A percentile compares a stretch with the other conserved stretches of the same genome.
phyloP scores from a whole-genome alignment of 1,284 basidiomycete genomes.

The Filobasidium uniguttulatum region DNA sequence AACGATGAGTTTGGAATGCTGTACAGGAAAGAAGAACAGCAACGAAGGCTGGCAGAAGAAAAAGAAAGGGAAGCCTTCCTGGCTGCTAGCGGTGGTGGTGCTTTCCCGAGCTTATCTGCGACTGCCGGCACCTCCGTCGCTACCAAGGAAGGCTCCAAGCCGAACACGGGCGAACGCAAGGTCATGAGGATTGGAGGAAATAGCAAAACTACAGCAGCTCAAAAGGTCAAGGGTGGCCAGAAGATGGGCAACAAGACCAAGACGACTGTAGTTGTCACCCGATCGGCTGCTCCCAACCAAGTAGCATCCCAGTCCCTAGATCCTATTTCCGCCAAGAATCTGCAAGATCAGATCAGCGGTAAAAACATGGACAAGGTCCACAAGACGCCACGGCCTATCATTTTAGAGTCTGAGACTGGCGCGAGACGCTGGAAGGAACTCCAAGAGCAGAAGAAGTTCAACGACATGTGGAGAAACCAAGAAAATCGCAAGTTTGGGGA shows the following conservation, averaged over 20 bases:
- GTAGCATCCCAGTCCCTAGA: not conserved
- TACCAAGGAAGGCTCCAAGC: not conserved
- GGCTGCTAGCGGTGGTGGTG: not conserved
- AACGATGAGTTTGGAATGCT: not conserved
- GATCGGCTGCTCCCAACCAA: not conserved
- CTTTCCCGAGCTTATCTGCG: not conserved
- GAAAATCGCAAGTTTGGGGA: not conserved
- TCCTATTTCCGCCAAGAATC: not conserved
- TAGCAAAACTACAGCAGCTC: not conserved
- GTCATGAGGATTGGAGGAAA: not conserved
- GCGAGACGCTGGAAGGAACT: not conserved
- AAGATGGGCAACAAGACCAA: not conserved
- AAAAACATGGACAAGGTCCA: not conserved
- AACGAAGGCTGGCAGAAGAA: not conserved
- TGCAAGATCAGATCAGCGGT: not conserved
- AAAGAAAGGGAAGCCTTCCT: not conserved
- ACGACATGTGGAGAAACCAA: constrained; percentile 2
- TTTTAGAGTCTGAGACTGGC: not conserved
- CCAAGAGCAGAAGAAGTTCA: not conserved
- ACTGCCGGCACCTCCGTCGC: not conserved
- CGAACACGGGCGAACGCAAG: not conserved
- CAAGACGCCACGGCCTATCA: not conserved
- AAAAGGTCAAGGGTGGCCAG: not conserved
- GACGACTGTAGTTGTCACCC: not conserved
- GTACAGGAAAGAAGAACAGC: not conserved